Evolutionary conservation across 768 basidiomycete genomes (phyloP), one percentile per base, ranked within the genome.

Genomic region (Rhodocollybia butyracea): DNA sequence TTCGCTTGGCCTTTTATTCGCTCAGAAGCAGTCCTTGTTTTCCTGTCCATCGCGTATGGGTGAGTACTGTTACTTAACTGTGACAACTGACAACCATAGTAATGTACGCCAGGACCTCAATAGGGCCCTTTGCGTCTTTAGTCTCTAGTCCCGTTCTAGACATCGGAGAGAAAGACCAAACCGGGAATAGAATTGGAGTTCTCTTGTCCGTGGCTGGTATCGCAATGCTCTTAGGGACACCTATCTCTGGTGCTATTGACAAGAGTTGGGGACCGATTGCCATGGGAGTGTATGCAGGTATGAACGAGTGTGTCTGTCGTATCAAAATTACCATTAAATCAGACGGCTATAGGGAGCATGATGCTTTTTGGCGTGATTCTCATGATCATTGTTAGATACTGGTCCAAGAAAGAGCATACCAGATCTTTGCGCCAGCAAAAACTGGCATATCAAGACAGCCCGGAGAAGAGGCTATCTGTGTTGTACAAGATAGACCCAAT

Each of bases 341-440:
- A 43, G 39, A 15, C 21, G 7, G 5, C 12, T 29, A 31, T 31
- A 47, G 46, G 46, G 30, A 47, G 46, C 11, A 34, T 29, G 31
- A 47, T 47, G 46, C 46, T 22, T n/a, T 47, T 47, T 47, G 46
- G 46, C 12, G 31, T 19, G 5, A 8, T 47, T 19, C 46, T 47
- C 5, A 64, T 71, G 66, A 59, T 43, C 19, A 47, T 34, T 21
- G 40, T 50, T 32, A 26, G 38, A 41, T 36, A 55, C 34, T 17
- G 30, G 40, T 32, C 21, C 19, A 32, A 39, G 30, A 17, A 24
- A n/a, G n/a, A n/a, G n/a, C n/a, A n/a, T n/a, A n/a, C n/a, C n/a
- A n/a, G n/a, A n/a, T n/a, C n/a, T n/a, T n/a, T n/a, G n/a, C n/a
- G n/a, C n/a, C n/a, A n/a, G n/a, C n/a, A n/a, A n/a, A n/a, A n/a